Evolutionary conservation across 2,329 filamentous ascomycete genomes (phyloP), one percentile per base, ranked within the genome.

Genomic region (Xylaria hypoxylon): DNA sequence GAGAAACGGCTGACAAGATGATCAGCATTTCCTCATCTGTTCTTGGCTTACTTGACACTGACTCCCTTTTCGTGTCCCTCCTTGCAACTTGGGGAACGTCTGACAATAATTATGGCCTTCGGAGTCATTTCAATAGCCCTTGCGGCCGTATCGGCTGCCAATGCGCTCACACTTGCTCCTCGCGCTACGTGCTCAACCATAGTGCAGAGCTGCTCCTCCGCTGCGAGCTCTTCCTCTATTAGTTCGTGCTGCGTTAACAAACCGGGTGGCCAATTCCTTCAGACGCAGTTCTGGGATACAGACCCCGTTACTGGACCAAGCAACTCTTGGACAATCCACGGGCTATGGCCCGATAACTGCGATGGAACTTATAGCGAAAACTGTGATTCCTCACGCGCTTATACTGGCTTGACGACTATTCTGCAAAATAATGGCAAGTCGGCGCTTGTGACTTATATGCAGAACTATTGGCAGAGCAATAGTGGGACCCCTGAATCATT

Each of bases 211-310:
- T 74, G 71, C 35, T 74, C 71, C 19, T 71, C 72, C 8, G 68
- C 64, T 35, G 62, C 71, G 15, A 66, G 58, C 24, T 59, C 61
- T 2, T 66, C 70, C 2, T 64, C 72, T 59, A 83, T 93, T 74
- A 86, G 62, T 19, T 58, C 89, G 5, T 94, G 92, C 81, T 94
- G 92, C 79, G 91, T 93, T 81, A 92, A 91, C 74, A 83, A 87
- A 19, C 90, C 91, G 0, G 88, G 90, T 6, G 91, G 92, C 10
- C 87, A 91, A 68, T 79, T 94, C 47, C 83, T 93, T 4, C 87
- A 88, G 77, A 93, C 92, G 1, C 91, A 94, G 73, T 93, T 94
- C 79, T 94, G 91, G 91, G 90, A 94, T 74, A 86, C 87, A 0
- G 76, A 85, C 65, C 90, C 90, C 1, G 80, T 84, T 1, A 85